Evolutionary conservation across 495 filamentous ascomycete genomes (phyloP).

Genomic region (Talaromyces stipitatus): DNA sequence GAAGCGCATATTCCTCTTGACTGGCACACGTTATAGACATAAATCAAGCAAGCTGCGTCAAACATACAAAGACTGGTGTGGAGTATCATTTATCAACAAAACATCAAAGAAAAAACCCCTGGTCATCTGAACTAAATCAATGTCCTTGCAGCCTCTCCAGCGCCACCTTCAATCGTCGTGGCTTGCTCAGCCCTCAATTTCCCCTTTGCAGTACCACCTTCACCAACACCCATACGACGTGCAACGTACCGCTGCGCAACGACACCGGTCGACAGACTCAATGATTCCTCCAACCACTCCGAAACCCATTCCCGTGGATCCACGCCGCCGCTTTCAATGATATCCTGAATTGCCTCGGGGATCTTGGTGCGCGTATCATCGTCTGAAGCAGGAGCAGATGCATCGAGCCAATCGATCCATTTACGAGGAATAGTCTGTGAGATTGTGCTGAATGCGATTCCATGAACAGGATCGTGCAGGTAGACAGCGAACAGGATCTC

Average conservation of each 20-base stretch:
- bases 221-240: slow-evolving; percentile 88
- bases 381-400: slow-evolving; percentile 47
- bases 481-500: slow-evolving; percentile 82
- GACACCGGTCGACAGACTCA: slow-evolving; percentile 71
- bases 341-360: slow-evolving; percentile 80
- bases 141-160: slow-evolving; percentile 76
- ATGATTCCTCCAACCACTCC: slow-evolving; percentile 90
- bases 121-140: slow-evolving; percentile 18
- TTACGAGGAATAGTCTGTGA: slow-evolving; percentile 76
- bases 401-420: slow-evolving; percentile 92
- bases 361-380: slow-evolving; percentile 30
- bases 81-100: slow-evolving; percentile 11
- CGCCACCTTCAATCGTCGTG: slow-evolving; percentile 60
- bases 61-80: slow-evolving; percentile 4
- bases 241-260: slow-evolving; percentile 97
- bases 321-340: slow-evolving; percentile 80
- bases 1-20: slow-evolving; percentile 7
- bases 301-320: slow-evolving; percentile 96
- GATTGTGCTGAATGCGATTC: slow-evolving; percentile 76
- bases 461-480: slow-evolving; percentile 87
- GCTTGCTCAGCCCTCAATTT: slow-evolving; percentile 74
- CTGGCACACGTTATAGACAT: neutral
- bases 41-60: neutral
- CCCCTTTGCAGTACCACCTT: slow-evolving; percentile 59
- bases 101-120: slow-evolving; percentile 5